phyloP scores from a whole-genome alignment of 176 grass and related monocot genomes.

The Cocos nucifera region DNA sequence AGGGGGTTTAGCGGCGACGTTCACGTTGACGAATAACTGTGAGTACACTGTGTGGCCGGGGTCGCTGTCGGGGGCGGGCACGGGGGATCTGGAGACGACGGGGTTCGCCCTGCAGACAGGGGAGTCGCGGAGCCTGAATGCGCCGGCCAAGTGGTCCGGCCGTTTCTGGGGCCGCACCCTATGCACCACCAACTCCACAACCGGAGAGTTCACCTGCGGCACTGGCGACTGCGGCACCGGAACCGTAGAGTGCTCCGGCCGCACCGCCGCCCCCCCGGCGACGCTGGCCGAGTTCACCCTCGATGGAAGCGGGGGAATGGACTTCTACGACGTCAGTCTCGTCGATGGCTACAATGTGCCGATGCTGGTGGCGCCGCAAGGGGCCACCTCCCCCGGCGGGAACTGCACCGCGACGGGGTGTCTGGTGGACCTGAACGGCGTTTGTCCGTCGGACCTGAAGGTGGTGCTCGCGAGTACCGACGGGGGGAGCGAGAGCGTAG shows the following conservation, averaged over 20 bases:
- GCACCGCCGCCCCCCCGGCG: conserved; percentile 52
- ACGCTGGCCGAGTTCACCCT: conserved; percentile 92
- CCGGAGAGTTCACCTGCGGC: conserved; percentile 55
- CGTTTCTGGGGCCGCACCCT: conserved; percentile 91
- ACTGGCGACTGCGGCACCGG: conserved; percentile 79
- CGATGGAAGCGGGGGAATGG: conserved; percentile 44
- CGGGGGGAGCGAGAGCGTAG: conserved; percentile 33
- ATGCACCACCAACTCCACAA: conserved; percentile 44
- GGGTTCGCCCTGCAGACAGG: conserved; percentile 59
- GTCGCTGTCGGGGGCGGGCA: conserved; percentile 64
- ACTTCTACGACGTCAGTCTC: no score
- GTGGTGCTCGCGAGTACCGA: conserved; percentile 8
- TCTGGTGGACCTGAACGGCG: conserved; percentile 64
- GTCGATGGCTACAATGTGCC: conserved; percentile 42
- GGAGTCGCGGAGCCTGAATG: conserved; percentile 38
- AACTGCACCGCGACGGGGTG: conserved; percentile 80
- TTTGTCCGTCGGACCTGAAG: conserved; percentile 61
- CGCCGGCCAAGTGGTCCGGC: conserved; percentile 68
- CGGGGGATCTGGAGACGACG: conserved; percentile 42
- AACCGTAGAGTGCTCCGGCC: conserved; percentile 49
- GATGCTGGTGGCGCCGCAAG: conserved; percentile 59
- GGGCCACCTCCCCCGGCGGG: neutral
- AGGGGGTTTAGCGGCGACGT: conserved; percentile 56
- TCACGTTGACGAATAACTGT: conserved; percentile 79
- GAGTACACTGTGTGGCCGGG: conserved; percentile 88